Percentiles rank a stretch among this genome's conserved stretches.
Conservation (phyloP, 176 grass and related monocot species). For the Raddia guianensis region DNA sequence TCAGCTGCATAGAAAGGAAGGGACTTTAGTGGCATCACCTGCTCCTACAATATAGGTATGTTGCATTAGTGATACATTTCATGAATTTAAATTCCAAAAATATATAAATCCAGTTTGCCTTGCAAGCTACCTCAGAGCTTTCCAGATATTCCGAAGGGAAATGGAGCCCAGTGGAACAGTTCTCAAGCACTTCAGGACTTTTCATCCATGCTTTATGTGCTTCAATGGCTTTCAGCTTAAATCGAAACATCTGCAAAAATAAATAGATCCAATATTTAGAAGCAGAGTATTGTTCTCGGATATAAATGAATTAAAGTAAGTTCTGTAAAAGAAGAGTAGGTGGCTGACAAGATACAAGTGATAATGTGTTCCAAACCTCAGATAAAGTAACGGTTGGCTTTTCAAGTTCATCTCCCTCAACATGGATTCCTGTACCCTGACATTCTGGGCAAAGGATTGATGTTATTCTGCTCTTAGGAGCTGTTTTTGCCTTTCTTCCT, state of each 20-base stretch:
- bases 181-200: conserved; percentile 77
- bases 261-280: conserved; percentile 4
- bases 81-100: background rate
- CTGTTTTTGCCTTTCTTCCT: conserved; percentile 79
- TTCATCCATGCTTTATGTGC: conserved; percentile 98
- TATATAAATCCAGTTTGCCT: background rate
- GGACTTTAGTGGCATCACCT: conserved; percentile 63
- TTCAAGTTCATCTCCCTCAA: conserved; percentile 80
- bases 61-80: background rate
- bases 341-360: background rate
- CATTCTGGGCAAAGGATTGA: conserved; percentile 91
- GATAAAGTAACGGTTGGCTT: conserved; percentile 82
- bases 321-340: conserved; percentile 1
- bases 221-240: conserved; percentile 95
- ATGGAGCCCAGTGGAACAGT: conserved; percentile 91
- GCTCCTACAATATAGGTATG: conserved; percentile 50
- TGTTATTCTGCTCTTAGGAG: conserved; percentile 57
- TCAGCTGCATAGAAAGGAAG: conserved; percentile 80
- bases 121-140: conserved; percentile 59
- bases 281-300: background rate
- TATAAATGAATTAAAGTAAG: background rate
- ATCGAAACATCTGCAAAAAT: conserved; percentile 79
- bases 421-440: conserved; percentile 80
- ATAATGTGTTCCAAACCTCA: conserved; percentile 56
- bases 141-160: conserved; percentile 57